Evolutionary conservation across 2,329 filamentous ascomycete species (phyloP), one percentile per base, ranked within the genome.

Genomic region (Colletotrichum musicola): DNA sequence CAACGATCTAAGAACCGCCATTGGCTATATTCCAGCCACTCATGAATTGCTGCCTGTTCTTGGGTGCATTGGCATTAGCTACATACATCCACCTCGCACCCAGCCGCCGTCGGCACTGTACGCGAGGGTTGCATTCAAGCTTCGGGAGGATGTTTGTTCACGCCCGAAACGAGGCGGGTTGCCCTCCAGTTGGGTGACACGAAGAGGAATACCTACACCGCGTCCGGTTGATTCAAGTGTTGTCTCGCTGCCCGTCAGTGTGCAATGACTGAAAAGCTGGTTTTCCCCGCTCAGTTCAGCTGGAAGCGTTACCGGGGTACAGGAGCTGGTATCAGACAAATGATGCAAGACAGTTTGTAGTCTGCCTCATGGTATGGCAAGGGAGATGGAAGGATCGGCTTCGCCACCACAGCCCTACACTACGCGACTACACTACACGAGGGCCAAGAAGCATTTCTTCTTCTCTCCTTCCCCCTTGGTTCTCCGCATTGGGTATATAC

Each of bases 21-120:
- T 68, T 68, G 62, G 62, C 62, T 40, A 25, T 18, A 20, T 6
- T 13, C 7, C 60, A 65, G 62, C 62, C 66, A 65, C 50, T 13
- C 4, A 14, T 25, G n/a, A 27, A 51, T 13, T 55, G 55, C 44
- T 61, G 62, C 62, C 65, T 65, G 30, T 30, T 53, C 14, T n/a
- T 27, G 22, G 46, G 35, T 51, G 35, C 61, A 49, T 35, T 50
- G 42, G 35, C 61, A 49, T 35, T 50, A 49, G 22, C 57, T 49
- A 57, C 30, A n/a, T 54, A 35, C 9, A 25, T 30, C 22, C 7
- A 40, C 30, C 27, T 9, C n/a, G n/a, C n/a, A n/a, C n/a, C n/a
- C n/a, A n/a, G n/a, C 54, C n/a, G n/a, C 27, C 40, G 12, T 38
- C 38, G 25, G 35, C 16, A n/a, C 13, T 18, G 53, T 20, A 6